Conservation (phyloP, 352 stramenopile genomes). For the Globisporangium middletonii region DNA sequence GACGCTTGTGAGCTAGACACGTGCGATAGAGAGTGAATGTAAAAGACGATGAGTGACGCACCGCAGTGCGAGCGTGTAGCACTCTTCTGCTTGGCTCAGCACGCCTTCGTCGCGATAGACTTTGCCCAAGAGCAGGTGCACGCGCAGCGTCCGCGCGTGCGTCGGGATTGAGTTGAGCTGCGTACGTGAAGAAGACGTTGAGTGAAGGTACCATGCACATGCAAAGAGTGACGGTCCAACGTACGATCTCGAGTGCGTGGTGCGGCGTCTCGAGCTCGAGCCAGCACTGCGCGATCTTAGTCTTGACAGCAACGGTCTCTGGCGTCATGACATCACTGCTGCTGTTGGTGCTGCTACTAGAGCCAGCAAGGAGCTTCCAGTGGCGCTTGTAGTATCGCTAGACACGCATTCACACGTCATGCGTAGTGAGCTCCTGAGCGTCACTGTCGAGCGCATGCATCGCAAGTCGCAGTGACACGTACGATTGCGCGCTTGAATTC, state of each 20-base stretch:
- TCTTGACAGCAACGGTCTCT: slow-evolving; percentile 24
- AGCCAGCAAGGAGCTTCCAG: slow-evolving; percentile 30
- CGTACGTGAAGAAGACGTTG: neutral
- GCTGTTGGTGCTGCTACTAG: neutral
- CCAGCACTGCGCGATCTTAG: slow-evolving; percentile 73
- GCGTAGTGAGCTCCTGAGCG: slow-evolving; percentile 7
- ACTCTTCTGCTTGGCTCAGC: slow-evolving; percentile 55
- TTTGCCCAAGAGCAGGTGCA: slow-evolving; percentile 65
- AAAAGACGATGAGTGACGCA: neutral
- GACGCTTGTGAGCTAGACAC: neutral
- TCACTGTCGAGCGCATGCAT: neutral
- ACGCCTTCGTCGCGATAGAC: slow-evolving; percentile 58
- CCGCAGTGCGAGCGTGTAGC: slow-evolving; percentile 41
- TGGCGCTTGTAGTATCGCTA: slow-evolving; percentile 48
- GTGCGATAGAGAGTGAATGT: neutral
- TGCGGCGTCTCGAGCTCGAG: slow-evolving; percentile 46
- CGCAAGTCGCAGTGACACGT: slow-evolving; percentile 7
- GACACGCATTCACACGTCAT: neutral
- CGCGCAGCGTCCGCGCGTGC: slow-evolving; percentile 32
- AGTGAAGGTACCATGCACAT: neutral
- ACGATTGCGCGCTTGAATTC: slow-evolving; percentile 77
- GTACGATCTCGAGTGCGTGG: slow-evolving; percentile 60
- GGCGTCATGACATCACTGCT: slow-evolving; percentile 5
- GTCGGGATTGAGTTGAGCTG: slow-evolving; percentile 50
- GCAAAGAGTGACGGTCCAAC: neutral